A percentile compares a stretch with the other conserved stretches of the same genome.
Conservation (phyloP, 768 basidiomycete genomes). For the Baorangia bicolor region DNA sequence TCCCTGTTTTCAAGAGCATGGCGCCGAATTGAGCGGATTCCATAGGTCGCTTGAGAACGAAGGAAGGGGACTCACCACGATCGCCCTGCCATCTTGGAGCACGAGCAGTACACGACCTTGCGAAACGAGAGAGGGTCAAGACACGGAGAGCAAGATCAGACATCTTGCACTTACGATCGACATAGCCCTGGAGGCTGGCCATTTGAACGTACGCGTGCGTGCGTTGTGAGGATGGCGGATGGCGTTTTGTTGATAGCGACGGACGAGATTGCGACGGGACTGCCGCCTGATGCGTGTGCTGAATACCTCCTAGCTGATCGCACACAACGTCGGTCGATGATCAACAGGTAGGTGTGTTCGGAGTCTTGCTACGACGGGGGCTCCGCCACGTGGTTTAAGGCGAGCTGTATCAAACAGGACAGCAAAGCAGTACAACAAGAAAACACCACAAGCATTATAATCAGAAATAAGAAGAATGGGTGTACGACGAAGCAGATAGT, state of each 20-base stretch:
- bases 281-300: background rate
- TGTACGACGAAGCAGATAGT: too few species aligned
- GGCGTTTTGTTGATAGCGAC: background rate
- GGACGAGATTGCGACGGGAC: background rate
- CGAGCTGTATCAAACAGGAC: too few species aligned
- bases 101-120: slow-evolving; percentile 89
- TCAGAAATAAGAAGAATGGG: too few species aligned
- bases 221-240: slow-evolving; percentile 9
- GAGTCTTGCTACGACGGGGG: background rate
- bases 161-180: slow-evolving; percentile 62
- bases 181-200: slow-evolving; percentile 90
- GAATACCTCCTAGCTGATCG: background rate
- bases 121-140: background rate
- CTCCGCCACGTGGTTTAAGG: too few species aligned
- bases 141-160: background rate
- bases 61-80: slow-evolving; percentile 62
- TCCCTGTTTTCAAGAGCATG: slow-evolving; percentile 52
- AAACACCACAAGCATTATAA: too few species aligned
- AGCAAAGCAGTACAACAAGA: too few species aligned
- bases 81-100: slow-evolving; percentile 93
- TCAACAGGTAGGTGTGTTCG: background rate
- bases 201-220: slow-evolving; percentile 41
- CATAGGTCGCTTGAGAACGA: background rate
- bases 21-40: background rate
- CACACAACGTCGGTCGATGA: background rate